These are phyloP conservation scores for Seiridium unicorne DNA, from an alignment of 2,329 filamentous ascomycete genomes.

Conservation along the genomic window DNA sequence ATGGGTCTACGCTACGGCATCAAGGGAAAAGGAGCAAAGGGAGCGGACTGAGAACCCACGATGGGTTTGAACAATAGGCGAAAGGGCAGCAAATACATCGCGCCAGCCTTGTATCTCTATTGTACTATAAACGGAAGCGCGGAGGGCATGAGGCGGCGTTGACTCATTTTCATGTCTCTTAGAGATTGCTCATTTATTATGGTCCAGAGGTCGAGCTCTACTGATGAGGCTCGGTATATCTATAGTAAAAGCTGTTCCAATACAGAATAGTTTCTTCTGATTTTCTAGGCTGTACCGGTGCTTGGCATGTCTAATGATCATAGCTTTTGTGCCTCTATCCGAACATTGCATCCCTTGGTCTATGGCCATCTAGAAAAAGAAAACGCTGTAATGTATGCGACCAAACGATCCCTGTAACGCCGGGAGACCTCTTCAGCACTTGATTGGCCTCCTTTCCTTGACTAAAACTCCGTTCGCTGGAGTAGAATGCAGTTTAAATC, in stretches of 20 bases:
- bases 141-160: background rate
- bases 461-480: background rate
- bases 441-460: constrained; percentile 45
- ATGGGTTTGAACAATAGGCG: constrained; percentile 35
- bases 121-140: background rate
- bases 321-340: background rate
- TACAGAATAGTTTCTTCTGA: no score
- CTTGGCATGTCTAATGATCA: background rate
- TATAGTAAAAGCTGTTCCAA: no score
- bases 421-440: constrained; percentile 55
- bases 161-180: no score
- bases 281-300: no score
- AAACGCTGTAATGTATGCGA: background rate
- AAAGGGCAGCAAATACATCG: constrained; percentile 3
- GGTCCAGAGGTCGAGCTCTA: no score
- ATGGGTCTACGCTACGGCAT: constrained; percentile 51
- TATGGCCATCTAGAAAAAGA: background rate
- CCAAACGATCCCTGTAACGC: constrained; percentile 4
- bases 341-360: background rate
- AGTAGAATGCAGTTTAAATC: background rate
- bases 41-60: constrained; percentile 48
- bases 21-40: constrained; percentile 47
- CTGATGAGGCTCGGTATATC: no score
- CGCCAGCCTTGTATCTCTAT: no score
- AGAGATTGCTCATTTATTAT: no score